Conservation (phyloP, 371 early-diverging fungal species). For the Caulochytrium protostelioides region DNA sequence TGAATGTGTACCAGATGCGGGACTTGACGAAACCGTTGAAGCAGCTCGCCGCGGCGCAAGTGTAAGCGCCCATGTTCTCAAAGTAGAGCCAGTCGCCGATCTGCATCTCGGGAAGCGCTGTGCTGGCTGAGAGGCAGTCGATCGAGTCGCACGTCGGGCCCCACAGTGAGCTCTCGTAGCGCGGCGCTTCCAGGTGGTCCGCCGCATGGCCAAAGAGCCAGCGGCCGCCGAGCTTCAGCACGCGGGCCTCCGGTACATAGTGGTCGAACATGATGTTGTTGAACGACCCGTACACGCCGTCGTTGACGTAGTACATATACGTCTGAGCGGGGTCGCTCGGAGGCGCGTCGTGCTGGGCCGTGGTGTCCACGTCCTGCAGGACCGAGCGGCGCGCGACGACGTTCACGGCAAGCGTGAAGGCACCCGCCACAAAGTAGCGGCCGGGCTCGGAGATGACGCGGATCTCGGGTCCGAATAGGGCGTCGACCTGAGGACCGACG, state of each 20-base stretch:
- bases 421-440: conserved; percentile 81
- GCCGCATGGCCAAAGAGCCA: conserved; percentile 24
- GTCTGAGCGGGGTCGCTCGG: too few species aligned
- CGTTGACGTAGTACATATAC: conserved; percentile 72
- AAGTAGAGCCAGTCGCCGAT: conserved; percentile 92
- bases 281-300: conserved; percentile 93
- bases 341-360: background rate
- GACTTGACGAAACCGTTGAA: conserved; percentile 19
- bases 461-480: conserved; percentile 49
- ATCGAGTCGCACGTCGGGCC: conserved; percentile 97
- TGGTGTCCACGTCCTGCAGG: background rate
- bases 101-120: conserved; percentile 54
- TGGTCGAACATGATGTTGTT: conserved; percentile 96
- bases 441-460: conserved; percentile 95
- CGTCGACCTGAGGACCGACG: conserved; percentile 53
- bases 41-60: conserved; percentile 61
- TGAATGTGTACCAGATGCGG: conserved; percentile 2
- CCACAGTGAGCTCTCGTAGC: conserved; percentile 40
- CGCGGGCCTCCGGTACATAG: conserved; percentile 46
- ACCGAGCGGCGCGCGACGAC: conserved; percentile 68
- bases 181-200: background rate
- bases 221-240: conserved; percentile 27
- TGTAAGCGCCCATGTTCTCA: conserved; percentile 93
- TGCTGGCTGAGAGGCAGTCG: conserved; percentile 60
- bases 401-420: conserved; percentile 77